Evolutionary conservation across 1,284 basidiomycete species (phyloP).

Genomic region (Schizophyllum commune): DNA sequence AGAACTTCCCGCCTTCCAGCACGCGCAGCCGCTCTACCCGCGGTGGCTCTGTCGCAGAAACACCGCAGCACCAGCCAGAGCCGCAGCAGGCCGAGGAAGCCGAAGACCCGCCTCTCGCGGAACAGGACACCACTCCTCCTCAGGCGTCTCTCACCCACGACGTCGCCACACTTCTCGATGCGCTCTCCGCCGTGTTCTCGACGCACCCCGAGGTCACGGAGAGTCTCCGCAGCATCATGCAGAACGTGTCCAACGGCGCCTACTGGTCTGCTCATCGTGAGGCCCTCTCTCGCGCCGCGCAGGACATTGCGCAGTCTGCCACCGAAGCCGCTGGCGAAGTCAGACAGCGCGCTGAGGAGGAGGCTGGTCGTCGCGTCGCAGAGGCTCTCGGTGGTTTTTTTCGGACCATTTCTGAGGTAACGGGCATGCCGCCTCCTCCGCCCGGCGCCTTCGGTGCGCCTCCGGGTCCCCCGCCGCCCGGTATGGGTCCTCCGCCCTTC

Average conservation of each 20-base stretch:
- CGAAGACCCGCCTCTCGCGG: constrained; percentile 51
- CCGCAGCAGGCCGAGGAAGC: not conserved
- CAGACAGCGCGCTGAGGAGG: constrained; percentile 44
- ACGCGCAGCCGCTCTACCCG: not conserved
- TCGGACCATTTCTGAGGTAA: constrained; percentile 32
- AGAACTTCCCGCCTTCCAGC: not conserved
- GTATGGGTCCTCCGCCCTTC: constrained; percentile 9
- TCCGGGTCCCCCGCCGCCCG: constrained; percentile 8
- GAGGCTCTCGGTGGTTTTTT: constrained; percentile 57
- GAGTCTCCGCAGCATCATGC: constrained; percentile 51
- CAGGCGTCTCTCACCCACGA: constrained; percentile 52
- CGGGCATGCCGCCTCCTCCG: not conserved
- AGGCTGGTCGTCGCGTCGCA: constrained; percentile 55
- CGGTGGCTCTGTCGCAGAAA: not conserved
- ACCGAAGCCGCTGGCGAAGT: constrained; percentile 34
- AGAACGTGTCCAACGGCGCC: constrained; percentile 51
- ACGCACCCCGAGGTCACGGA: constrained; percentile 66
- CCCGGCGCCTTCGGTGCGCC: constrained; percentile 1
- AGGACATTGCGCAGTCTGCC: constrained; percentile 36
- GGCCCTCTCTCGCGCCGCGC: constrained; percentile 45
- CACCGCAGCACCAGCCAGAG: not conserved
- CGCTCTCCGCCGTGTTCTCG: constrained; percentile 43
- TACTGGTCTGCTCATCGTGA: constrained; percentile 63
- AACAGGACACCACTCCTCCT: constrained; percentile 26
- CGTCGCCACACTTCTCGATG: constrained; percentile 49